Percentiles rank a stretch among this genome's conserved stretches.
These are phyloP conservation scores for Chlamydomonas schloesseri DNA, from an alignment of 139 green algal species.

Conservation along the genomic window DNA sequence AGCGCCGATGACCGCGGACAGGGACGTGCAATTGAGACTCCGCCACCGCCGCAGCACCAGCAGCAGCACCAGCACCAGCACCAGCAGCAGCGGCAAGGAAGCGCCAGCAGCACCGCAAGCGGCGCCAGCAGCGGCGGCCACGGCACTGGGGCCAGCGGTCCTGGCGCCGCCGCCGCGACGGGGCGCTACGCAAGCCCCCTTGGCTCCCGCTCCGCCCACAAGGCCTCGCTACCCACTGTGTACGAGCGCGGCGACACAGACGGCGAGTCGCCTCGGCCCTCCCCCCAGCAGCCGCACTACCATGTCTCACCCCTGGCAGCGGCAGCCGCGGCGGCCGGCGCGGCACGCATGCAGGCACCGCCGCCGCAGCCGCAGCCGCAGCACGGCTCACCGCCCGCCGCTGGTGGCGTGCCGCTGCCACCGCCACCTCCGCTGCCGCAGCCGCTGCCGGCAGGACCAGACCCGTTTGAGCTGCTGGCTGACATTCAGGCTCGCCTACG, in stretches of 20 bases:
- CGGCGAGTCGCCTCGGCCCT: not conserved
- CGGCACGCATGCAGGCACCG: no score
- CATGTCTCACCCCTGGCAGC: not conserved
- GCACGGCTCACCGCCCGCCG: no score
- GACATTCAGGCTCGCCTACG: constrained; percentile 29
- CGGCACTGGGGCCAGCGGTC: not conserved
- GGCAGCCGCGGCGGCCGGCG: no score
- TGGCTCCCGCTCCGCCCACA: not conserved
- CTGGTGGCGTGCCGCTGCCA: no score
- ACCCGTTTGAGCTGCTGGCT: not conserved
- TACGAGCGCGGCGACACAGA: constrained; percentile 23
- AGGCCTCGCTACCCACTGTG: constrained; percentile 7
- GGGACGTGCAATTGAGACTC: not conserved
- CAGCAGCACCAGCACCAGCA: not conserved
- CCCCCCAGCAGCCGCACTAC: no score
- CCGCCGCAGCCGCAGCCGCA: no score
- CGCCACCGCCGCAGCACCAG: no score
- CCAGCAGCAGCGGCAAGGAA: not conserved
- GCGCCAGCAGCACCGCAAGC: not conserved
- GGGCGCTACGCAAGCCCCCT: not conserved
- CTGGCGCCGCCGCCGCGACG: no score
- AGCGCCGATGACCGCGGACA: no score
- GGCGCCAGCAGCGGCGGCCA: not conserved
- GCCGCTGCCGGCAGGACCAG: not conserved
- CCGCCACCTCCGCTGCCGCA: not conserved